These are phyloP conservation scores for Microbotryum silenes-acaulis DNA, from an alignment of 1,284 basidiomycete genomes.

Conservation along the genomic window DNA sequence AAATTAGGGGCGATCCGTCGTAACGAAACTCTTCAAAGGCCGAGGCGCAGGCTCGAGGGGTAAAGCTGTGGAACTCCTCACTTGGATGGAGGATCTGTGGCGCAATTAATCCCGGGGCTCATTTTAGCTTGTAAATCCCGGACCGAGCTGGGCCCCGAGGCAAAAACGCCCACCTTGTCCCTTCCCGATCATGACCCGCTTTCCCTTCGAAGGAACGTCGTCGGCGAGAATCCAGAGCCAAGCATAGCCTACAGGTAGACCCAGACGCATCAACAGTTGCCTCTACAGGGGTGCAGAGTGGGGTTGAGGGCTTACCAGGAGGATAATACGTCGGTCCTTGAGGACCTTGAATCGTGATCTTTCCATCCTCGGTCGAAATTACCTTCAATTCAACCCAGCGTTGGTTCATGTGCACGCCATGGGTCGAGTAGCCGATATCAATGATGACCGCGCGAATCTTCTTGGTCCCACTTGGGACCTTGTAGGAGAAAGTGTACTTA, in stretches of 20 bases:
- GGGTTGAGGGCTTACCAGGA: slow-evolving; percentile 2
- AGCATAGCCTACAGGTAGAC: slow-evolving; percentile 62
- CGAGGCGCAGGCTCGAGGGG: no score
- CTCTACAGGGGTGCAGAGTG: not conserved
- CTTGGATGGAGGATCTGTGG: no score
- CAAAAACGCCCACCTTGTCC: no score
- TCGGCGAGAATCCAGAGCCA: slow-evolving; percentile 64
- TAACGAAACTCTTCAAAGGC: no score
- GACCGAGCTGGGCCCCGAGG: no score
- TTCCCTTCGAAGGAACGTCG: slow-evolving; percentile 58
- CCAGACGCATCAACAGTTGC: not conserved
- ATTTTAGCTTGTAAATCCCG: no score
- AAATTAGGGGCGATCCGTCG: no score
- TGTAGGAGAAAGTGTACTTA: slow-evolving; percentile 45
- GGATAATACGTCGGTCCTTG: slow-evolving; percentile 15
- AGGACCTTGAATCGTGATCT: slow-evolving; percentile 50
- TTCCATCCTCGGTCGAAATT: slow-evolving; percentile 43
- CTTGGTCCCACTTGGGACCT: slow-evolving; percentile 43
- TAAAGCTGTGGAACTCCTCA: no score
- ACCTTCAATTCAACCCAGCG: slow-evolving; percentile 55
- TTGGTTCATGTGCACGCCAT: slow-evolving; percentile 13
- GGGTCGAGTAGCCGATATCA: slow-evolving; percentile 56
- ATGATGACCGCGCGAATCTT: slow-evolving; percentile 54
- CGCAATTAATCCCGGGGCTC: no score
- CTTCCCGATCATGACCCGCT: slow-evolving; percentile 59